phyloP scores from a whole-genome alignment of 139 green algal species.

The Chlorella sp. region DNA sequence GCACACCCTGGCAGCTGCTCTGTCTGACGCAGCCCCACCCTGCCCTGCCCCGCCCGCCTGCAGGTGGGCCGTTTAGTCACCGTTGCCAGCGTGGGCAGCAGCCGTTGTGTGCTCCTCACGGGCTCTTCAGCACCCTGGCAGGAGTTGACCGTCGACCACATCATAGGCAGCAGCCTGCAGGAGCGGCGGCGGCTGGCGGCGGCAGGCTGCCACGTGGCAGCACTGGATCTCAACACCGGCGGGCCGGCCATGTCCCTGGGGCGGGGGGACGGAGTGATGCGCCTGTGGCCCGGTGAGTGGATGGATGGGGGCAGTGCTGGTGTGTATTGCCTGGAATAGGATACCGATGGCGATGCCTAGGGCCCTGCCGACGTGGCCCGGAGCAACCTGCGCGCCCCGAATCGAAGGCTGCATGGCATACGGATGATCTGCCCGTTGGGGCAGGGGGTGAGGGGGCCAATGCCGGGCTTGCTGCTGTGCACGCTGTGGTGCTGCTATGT shows the following conservation, averaged over 20 bases:
- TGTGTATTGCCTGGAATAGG: no score
- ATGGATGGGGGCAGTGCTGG: background rate
- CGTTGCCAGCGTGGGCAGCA: background rate
- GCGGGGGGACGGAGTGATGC: background rate
- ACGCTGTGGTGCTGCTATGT: no score
- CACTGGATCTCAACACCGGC: background rate
- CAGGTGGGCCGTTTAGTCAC: constrained; percentile 6
- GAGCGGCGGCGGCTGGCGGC: constrained; percentile 13
- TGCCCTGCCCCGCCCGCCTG: background rate
- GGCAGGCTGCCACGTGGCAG: background rate
- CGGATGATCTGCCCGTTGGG: no score
- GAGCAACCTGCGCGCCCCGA: background rate
- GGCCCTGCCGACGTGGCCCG: background rate
- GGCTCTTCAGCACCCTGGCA: background rate
- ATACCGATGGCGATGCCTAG: no score
- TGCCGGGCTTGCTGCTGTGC: no score
- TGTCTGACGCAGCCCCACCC: background rate
- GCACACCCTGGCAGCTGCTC: no score
- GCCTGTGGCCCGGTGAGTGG: constrained; percentile 7
- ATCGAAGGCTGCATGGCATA: no score
- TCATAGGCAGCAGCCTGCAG: background rate
- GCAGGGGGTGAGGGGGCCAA: no score
- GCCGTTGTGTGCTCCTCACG: background rate
- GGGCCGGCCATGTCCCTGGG: background rate
- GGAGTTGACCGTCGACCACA: background rate